Conservation (phyloP, 306 rosid species). For the Dicorynia guianensis region DNA sequence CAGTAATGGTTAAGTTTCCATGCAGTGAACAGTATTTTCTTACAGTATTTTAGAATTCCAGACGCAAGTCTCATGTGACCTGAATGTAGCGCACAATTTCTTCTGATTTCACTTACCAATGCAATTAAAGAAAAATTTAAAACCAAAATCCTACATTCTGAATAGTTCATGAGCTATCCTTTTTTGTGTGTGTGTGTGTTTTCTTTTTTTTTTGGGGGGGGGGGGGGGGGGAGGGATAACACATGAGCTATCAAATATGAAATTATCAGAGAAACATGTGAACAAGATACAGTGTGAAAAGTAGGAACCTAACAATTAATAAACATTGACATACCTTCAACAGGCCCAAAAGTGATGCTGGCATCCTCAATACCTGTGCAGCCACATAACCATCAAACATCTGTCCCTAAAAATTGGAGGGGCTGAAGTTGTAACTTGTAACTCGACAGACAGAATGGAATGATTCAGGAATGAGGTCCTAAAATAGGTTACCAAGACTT, state of each 20-base stretch:
- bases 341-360: slow-evolving; percentile 84
- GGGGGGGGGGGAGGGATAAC: no score
- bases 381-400: slow-evolving; percentile 43
- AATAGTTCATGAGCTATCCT: no score
- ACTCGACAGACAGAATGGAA: slow-evolving; percentile 29
- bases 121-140: slow-evolving; percentile 23
- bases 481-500: slow-evolving; percentile 23
- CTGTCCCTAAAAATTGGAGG: slow-evolving; percentile 15
- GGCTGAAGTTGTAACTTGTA: slow-evolving; percentile 9
- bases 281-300: slow-evolving; percentile 44
- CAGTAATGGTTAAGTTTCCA: background rate
- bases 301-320: slow-evolving; percentile 19
- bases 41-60: slow-evolving; percentile 16
- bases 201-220: no score
- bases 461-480: slow-evolving; percentile 1
- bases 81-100: slow-evolving; percentile 3
- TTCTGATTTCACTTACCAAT: slow-evolving; percentile 18
- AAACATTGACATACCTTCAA: slow-evolving; percentile 74
- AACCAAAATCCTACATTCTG: no score
- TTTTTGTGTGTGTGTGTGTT: no score
- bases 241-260: background rate
- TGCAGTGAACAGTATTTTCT: slow-evolving; percentile 7
- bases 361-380: slow-evolving; percentile 86
- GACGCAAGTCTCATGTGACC: background rate
- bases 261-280: slow-evolving; percentile 24